Conservation (phyloP, 2,329 filamentous ascomycete species). For the Chalara sp. region DNA sequence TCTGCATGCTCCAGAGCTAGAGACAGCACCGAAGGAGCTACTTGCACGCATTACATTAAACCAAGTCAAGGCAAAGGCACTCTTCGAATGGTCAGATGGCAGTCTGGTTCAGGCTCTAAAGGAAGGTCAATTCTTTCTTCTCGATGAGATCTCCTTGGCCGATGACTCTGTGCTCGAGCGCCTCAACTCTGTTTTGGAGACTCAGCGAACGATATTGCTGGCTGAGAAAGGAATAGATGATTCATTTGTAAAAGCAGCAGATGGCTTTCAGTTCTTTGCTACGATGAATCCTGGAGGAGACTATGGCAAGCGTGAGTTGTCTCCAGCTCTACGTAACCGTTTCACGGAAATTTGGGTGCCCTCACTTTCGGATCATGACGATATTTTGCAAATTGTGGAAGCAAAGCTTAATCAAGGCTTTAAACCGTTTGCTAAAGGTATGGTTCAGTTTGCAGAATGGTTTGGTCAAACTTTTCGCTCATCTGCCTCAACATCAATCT, state of each 20-base stretch:
- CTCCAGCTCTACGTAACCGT: constrained; percentile 87
- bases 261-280: constrained; percentile 90
- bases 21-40: constrained; percentile 19
- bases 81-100: constrained; percentile 96
- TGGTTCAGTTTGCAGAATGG: constrained; percentile 88
- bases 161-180: constrained; percentile 96
- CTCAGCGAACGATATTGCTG: constrained; percentile 75
- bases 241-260: constrained; percentile 66
- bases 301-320: constrained; percentile 96
- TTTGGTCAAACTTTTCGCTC: constrained; percentile 79
- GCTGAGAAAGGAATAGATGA: constrained; percentile 89
- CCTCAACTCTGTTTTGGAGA: constrained; percentile 92
- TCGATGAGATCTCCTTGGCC: constrained; percentile 95
- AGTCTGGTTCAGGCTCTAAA: constrained; percentile 93
- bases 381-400: constrained; percentile 79
- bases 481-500: constrained; percentile 69
- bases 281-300: constrained; percentile 99
- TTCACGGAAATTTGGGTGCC: constrained; percentile 99
- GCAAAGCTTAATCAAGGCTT: constrained; percentile 60
- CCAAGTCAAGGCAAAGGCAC: constrained; percentile 63
- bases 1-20: constrained; percentile 39
- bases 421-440: constrained; percentile 53
- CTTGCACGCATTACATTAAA: constrained; percentile 35
- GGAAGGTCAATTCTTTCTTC: constrained; percentile 79
- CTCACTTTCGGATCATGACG: constrained; percentile 73